phyloP scores from a whole-genome alignment of 2,329 filamentous ascomycete genomes.

The Trematosphaeria pertusa region DNA sequence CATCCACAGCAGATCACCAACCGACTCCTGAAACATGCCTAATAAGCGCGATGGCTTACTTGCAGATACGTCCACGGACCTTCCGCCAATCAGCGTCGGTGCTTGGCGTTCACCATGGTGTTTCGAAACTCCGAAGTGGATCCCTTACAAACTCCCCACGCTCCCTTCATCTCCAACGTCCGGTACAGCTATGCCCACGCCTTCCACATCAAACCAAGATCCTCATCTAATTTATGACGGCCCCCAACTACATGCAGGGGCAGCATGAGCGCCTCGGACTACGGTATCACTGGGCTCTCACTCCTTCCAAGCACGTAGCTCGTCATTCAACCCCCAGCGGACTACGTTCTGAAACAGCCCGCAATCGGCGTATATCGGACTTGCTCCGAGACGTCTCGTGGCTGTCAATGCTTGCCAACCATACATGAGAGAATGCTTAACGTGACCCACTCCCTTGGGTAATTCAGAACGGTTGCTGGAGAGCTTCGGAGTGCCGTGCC shows the following conservation, averaged over 20 bases:
- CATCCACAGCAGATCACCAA: background rate
- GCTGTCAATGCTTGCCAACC: background rate
- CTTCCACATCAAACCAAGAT: background rate
- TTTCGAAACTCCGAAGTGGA: conserved; percentile 4
- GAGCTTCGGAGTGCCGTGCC: background rate
- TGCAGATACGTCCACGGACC: background rate
- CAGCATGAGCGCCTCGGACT: background rate
- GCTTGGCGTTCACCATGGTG: conserved; percentile 3
- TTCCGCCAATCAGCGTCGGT: conserved; percentile 3
- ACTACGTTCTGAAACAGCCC: background rate
- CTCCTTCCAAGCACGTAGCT: background rate
- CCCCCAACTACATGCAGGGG: background rate
- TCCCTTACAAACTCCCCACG: background rate
- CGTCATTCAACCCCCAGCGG: background rate
- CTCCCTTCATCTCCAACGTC: conserved; percentile 1
- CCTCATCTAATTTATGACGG: background rate
- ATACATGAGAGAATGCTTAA: no score
- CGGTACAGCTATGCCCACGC: background rate
- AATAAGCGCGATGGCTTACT: conserved; percentile 1
- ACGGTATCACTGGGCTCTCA: background rate
- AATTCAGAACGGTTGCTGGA: background rate
- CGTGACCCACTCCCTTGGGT: background rate
- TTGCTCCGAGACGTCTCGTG: background rate
- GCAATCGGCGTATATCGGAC: background rate
- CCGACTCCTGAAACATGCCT: background rate